Base-by-base conservation (phyloP, 805 yeast species). In the Tetrapisispora namnaoensis region DNA sequence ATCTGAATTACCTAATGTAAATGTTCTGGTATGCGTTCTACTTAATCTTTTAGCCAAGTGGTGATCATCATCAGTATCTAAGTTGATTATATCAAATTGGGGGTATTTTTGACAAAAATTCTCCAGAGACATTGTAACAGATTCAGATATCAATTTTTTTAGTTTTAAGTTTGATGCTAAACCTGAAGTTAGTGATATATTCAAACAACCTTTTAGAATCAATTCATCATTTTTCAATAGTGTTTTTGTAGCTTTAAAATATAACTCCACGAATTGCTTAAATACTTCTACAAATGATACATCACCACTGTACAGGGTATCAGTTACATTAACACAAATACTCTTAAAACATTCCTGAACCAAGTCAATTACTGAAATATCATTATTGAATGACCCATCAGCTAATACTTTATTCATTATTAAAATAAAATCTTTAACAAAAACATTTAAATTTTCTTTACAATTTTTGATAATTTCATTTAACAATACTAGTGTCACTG, bases 361-460 rank as follows among this genome's bases (percentile, higher is more conserved):
- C 37, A 72, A 67, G 57, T 81, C 83, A 45, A 81, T 72, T 2
- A 87, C 70, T 0, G 80, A 69, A 40, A 81, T 65, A 57, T 90
- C 98, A 20, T 73, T 73, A 22, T 80, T 72, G 16, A 66, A 57
- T 45, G 58, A 57, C 17, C 49, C 49, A 46, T 62, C 62, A 36
- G 68, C 55, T 41, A 84, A 56, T 16, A 83, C 74, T 10, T 71
- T 61, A 24, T 62, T 63, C 60, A 90, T 70, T 24, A 90, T 81
- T 20, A 72, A 69, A 44, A 86, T 73, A 17, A 85, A 80, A 56
- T 82, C 78, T 22, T 70, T 73, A 1, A 96, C 90, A 69, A 88
- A 82, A 32, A 88, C 83, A 53, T 86, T 88, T 62, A 93, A 70
- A 63, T 93, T 91, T 51, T 86, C 95, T 37, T 79, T 72, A 63